phyloP scores from a whole-genome alignment of 495 filamentous ascomycete genomes.

The Penicillium manginii region DNA sequence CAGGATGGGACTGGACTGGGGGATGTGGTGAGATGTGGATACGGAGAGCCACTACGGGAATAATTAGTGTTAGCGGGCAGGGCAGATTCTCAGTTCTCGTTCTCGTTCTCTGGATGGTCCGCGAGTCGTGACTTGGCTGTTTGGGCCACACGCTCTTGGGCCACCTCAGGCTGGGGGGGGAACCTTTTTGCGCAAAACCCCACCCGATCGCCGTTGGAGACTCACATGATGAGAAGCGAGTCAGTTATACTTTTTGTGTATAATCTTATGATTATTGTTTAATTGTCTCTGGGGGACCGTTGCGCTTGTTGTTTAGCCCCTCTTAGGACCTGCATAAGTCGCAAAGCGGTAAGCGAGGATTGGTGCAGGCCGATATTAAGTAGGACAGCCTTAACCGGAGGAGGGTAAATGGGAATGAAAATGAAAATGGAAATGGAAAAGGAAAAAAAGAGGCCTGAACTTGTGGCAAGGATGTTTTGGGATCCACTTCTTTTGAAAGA shows the following conservation, averaged over 20 bases:
- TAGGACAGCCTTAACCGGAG: conserved; percentile 9
- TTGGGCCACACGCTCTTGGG: neutral
- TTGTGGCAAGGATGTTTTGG: neutral
- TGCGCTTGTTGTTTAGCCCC: conserved; percentile 4
- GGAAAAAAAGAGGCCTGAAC: neutral
- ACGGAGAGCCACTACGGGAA: conserved; percentile 1
- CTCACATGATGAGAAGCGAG: conserved; percentile 1
- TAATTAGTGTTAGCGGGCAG: conserved; percentile 2
- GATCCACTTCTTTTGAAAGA: neutral
- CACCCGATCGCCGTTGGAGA: conserved; percentile 5
- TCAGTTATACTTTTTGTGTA: neutral
- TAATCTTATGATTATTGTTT: neutral
- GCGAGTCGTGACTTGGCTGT: too few species aligned
- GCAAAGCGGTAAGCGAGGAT: conserved; percentile 6
- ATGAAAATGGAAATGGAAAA: neutral
- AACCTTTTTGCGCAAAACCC: neutral
- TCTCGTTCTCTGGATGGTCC: too few species aligned
- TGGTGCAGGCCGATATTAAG: conserved; percentile 9
- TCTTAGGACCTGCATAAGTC: conserved; percentile 15
- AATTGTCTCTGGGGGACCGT: neutral
- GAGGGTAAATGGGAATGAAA: neutral
- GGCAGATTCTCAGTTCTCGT: neutral
- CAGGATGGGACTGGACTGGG: neutral
- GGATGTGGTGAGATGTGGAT: neutral
- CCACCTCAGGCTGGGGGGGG: too few species aligned